Percentiles rank a stretch among this genome's conserved stretches.
Evolutionary conservation across 371 early-diverging fungal genomes (phyloP).

Genomic region (Phascolomyces articulosus): DNA sequence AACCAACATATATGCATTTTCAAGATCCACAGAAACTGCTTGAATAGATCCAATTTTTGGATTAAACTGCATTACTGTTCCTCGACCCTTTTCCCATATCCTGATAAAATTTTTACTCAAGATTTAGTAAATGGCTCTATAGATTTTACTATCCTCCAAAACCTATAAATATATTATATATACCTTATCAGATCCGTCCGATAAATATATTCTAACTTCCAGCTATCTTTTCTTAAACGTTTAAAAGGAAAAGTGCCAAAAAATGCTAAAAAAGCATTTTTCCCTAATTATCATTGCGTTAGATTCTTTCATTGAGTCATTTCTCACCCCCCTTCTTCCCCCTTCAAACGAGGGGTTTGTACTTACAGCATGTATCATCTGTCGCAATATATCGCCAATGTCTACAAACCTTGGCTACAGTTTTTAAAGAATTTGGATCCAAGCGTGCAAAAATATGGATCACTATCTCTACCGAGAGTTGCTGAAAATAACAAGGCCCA

Average conservation of each 20-base stretch:
- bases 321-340: no score
- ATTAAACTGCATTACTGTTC: constrained; percentile 40
- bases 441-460: constrained; percentile 50
- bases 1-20: constrained; percentile 37
- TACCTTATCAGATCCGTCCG: constrained; percentile 51
- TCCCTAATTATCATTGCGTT: constrained; percentile 48
- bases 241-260: constrained; percentile 49
- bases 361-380: constrained; percentile 54
- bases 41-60: constrained; percentile 47
- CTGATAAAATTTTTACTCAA: constrained; percentile 16
- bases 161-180: not conserved
- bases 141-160: no score
- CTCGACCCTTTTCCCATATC: constrained; percentile 53
- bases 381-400: constrained; percentile 51
- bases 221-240: constrained; percentile 40
- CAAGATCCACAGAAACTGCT: constrained; percentile 40
- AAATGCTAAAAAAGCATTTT: constrained; percentile 47
- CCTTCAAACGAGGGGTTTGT: not conserved
- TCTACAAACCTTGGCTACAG: constrained; percentile 42
- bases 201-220: constrained; percentile 56
- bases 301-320: no score
- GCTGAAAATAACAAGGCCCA: constrained; percentile 39
- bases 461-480: constrained; percentile 47
- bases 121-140: no score
- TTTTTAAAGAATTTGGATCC: constrained; percentile 42